Evolutionary conservation across 352 stramenopile species (phyloP).

Genomic region (Phytophthora capsici): DNA sequence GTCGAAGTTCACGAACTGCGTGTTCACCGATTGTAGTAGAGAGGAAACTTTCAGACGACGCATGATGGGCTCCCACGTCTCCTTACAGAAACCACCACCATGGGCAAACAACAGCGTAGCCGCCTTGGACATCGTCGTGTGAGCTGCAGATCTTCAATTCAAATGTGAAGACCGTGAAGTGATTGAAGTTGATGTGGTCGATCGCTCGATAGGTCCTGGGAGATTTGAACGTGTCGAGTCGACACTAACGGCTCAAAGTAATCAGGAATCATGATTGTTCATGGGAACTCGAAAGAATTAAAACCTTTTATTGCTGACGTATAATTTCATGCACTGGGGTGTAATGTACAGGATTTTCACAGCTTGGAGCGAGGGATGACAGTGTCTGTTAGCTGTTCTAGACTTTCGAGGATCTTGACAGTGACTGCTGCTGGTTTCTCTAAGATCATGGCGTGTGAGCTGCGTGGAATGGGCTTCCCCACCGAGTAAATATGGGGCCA

Average conservation of each 20-base stretch:
- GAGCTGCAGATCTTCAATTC: conserved; percentile 3
- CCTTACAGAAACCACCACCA: conserved; percentile 52
- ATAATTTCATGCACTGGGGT: too few species aligned
- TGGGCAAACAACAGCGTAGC: conserved; percentile 59
- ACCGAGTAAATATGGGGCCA: conserved; percentile 42
- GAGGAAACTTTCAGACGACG: conserved; percentile 37
- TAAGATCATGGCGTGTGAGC: conserved; percentile 46
- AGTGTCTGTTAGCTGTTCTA: conserved; percentile 11
- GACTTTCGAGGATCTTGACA: conserved; percentile 34
- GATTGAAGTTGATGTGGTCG: background rate
- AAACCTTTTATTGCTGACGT: background rate
- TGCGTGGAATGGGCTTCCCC: conserved; percentile 25
- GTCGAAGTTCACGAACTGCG: conserved; percentile 45
- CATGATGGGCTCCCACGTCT: conserved; percentile 58
- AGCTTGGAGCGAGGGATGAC: too few species aligned
- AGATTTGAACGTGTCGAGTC: conserved; percentile 15
- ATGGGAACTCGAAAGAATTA: too few species aligned
- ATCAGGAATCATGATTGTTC: conserved; percentile 19
- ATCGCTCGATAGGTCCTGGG: background rate
- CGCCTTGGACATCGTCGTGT: conserved; percentile 20
- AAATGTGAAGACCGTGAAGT: conserved; percentile 8
- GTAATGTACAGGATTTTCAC: too few species aligned
- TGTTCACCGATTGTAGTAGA: conserved; percentile 28
- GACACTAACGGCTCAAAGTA: conserved; percentile 2
- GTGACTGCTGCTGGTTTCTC: conserved; percentile 40